These are phyloP conservation scores for Thyridium curvatum DNA, from an alignment of 2,329 filamentous ascomycete species.

Conservation along the genomic window DNA sequence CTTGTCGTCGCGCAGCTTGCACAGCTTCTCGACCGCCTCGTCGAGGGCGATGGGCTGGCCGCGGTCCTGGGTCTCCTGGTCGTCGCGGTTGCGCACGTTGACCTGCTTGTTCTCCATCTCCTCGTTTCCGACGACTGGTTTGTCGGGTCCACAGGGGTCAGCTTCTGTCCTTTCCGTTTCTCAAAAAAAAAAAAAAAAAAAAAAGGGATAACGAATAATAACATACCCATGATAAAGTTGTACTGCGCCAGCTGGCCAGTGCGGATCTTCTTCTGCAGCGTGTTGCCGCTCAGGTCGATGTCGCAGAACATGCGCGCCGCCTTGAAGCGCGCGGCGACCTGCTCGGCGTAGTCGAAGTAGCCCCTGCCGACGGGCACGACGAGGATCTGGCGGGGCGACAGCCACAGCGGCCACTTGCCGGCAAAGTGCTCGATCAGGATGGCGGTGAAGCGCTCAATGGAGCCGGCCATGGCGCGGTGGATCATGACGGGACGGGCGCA, in stretches of 20 bases:
- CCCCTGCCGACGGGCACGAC: slow-evolving; percentile 72
- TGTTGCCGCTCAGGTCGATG: slow-evolving; percentile 68
- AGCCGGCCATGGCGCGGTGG: slow-evolving; percentile 77
- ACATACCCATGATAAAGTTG: slow-evolving; percentile 71
- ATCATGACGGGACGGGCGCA: slow-evolving; percentile 82
- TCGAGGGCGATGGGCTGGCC: slow-evolving; percentile 52
- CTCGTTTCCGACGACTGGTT: slow-evolving; percentile 12
- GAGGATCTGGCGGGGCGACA: slow-evolving; percentile 75
- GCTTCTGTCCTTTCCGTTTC: not conserved
- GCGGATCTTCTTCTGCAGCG: slow-evolving; percentile 84
- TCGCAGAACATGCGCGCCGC: slow-evolving; percentile 64
- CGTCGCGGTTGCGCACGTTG: slow-evolving; percentile 48
- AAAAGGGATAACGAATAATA: not conserved
- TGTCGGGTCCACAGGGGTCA: not conserved
- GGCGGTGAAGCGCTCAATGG: slow-evolving; percentile 55
- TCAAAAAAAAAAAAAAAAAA: too few species aligned
- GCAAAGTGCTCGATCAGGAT: slow-evolving; percentile 80
- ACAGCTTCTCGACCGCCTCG: slow-evolving; percentile 50
- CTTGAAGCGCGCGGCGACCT: slow-evolving; percentile 65
- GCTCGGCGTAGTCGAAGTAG: slow-evolving; percentile 66
- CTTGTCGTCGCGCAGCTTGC: slow-evolving; percentile 43
- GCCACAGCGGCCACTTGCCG: slow-evolving; percentile 86
- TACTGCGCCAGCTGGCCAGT: slow-evolving; percentile 75
- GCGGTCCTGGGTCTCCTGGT: slow-evolving; percentile 54
- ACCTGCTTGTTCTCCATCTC: slow-evolving; percentile 13